A percentile compares a stretch with the other conserved stretches of the same genome.
Conservation (phyloP, 495 filamentous ascomycete species). For the Sordaria brevicollis region DNA sequence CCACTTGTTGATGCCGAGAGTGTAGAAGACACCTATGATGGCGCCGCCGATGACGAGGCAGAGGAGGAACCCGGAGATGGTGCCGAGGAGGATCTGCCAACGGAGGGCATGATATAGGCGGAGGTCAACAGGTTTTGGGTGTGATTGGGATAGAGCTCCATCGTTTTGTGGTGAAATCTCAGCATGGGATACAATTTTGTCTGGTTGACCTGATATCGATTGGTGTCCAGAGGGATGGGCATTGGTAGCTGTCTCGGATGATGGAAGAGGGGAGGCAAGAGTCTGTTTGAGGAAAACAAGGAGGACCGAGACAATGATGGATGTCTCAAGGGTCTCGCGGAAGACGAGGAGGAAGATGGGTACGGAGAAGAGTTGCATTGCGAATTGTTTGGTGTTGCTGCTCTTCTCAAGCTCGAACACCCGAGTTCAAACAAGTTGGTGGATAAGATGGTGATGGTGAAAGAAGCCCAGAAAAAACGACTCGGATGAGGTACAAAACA, state of each 20-base stretch:
- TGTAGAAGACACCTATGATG: slow-evolving; percentile 75
- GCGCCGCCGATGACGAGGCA: slow-evolving; percentile 60
- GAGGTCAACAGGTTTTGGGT: background rate
- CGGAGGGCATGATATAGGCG: background rate
- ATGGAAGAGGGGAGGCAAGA: slow-evolving; percentile 46
- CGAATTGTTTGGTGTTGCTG: slow-evolving; percentile 13
- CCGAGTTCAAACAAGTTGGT: background rate
- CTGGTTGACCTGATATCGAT: background rate
- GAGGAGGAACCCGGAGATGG: slow-evolving; percentile 49
- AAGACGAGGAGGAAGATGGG: slow-evolving; percentile 81
- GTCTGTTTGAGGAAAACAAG: slow-evolving; percentile 75
- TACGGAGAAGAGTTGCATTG: slow-evolving; percentile 51
- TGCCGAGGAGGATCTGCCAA: slow-evolving; percentile 32
- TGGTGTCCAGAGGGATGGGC: background rate
- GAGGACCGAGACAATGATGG: slow-evolving; percentile 73
- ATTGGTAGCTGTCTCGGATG: slow-evolving; percentile 31
- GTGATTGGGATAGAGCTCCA: background rate
- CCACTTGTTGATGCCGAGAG: slow-evolving; percentile 55
- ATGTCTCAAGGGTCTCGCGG: slow-evolving; percentile 72
- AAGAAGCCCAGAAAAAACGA: background rate
- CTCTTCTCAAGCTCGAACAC: background rate
- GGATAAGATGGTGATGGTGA: background rate
- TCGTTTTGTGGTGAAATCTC: background rate
- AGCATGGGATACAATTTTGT: background rate
- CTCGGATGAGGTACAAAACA: background rate